Evolutionary conservation across 805 yeast genomes (phyloP).

Genomic region (Lipomyces oligophaga): DNA sequence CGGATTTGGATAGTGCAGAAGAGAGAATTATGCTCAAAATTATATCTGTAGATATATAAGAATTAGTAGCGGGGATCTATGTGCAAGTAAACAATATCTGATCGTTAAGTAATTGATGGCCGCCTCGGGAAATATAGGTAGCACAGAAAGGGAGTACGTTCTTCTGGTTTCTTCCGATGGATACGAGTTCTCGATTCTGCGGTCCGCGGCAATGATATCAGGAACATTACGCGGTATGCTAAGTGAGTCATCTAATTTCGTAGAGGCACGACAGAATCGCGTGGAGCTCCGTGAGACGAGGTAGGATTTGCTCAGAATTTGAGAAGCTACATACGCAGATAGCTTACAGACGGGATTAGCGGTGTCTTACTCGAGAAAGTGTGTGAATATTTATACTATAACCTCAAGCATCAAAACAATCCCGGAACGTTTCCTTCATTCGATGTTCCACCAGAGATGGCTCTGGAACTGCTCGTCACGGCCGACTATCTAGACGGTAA

Average conservation of each 20-base stretch:
- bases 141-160: slow-evolving; percentile 41
- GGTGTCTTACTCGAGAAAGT: slow-evolving; percentile 71
- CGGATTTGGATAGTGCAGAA: too few species aligned
- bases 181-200: slow-evolving; percentile 54
- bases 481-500: slow-evolving; percentile 76
- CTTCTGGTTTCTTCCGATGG: slow-evolving; percentile 73
- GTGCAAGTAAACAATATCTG: too few species aligned
- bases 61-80: too few species aligned
- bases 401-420: slow-evolving; percentile 53
- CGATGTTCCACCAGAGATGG: slow-evolving; percentile 89
- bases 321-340: not conserved
- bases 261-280: slow-evolving; percentile 49
- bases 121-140: too few species aligned
- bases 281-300: slow-evolving; percentile 55
- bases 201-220: slow-evolving; percentile 73
- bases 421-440: slow-evolving; percentile 68
- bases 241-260: slow-evolving; percentile 45
- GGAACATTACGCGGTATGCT: slow-evolving; percentile 59
- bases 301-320: slow-evolving; percentile 1
- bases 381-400: slow-evolving; percentile 78
- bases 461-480: slow-evolving; percentile 83
- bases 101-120: too few species aligned
- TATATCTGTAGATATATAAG: too few species aligned
- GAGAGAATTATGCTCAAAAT: too few species aligned
- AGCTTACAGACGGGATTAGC: slow-evolving; percentile 44